These are phyloP conservation scores for Imleria badia DNA, from an alignment of 768 basidiomycete genomes.

Conservation along the genomic window DNA sequence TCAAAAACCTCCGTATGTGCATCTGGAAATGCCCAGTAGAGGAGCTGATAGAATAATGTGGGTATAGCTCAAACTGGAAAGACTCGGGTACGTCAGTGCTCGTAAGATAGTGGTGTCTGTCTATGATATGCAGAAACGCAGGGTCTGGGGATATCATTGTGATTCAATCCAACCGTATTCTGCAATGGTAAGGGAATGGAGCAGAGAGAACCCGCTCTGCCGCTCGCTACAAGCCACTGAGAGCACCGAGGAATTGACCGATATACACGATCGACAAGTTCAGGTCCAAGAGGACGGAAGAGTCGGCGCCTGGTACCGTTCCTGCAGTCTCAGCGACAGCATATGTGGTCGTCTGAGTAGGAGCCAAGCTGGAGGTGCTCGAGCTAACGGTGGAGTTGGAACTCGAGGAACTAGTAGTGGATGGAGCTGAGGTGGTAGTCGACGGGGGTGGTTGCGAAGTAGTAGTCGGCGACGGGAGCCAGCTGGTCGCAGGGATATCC, in stretches of 20 bases:
- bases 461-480: constrained; percentile 17
- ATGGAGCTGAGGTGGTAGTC: constrained; percentile 16
- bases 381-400: constrained; percentile 3
- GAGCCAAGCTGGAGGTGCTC: constrained; percentile 22
- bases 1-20: constrained; percentile 4
- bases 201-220: constrained; percentile 9
- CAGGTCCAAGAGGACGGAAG: constrained; percentile 16
- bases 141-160: no score
- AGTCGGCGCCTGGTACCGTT: background rate
- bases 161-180: constrained; percentile 9
- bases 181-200: background rate
- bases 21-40: constrained; percentile 3
- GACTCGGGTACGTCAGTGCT: constrained; percentile 19
- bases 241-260: constrained; percentile 20
- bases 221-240: constrained; percentile 3
- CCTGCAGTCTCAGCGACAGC: constrained; percentile 12
- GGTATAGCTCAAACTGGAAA: constrained; percentile 27
- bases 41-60: constrained; percentile 20
- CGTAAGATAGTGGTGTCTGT: constrained; percentile 16
- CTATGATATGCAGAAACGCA: no score
- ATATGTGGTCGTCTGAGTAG: constrained; percentile 22
- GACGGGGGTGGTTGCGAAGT: constrained; percentile 26
- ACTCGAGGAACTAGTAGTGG: constrained; percentile 16
- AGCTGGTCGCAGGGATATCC: constrained; percentile 21
- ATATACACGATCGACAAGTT: constrained; percentile 18